phyloP scores from a whole-genome alignment of 2,329 filamentous ascomycete species.

The Daldinia sp. region DNA sequence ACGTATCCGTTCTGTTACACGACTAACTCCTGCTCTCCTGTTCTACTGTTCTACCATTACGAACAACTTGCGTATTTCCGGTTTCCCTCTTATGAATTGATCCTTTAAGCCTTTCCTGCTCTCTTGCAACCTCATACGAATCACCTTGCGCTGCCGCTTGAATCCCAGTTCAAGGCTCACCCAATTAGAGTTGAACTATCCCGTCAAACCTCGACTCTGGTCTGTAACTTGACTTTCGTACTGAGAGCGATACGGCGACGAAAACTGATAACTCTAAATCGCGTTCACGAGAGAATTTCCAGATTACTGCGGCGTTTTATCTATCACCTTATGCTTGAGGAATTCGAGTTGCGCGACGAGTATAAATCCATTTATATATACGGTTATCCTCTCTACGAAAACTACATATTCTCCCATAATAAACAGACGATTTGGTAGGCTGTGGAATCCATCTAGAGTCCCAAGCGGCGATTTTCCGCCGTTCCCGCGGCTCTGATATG shows the following conservation, averaged over 20 bases:
- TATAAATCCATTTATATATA: conserved; percentile 10
- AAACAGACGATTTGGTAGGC: conserved; percentile 2
- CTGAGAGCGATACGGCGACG: not conserved
- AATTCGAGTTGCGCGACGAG: conserved; percentile 17
- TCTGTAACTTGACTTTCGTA: not conserved
- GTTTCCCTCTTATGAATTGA: not conserved
- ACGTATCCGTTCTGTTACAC: conserved; percentile 20
- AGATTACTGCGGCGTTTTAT: not conserved
- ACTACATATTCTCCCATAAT: not conserved
- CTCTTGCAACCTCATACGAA: not conserved
- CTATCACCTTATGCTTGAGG: conserved; percentile 15
- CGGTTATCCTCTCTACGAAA: not conserved
- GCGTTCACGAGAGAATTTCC: not conserved
- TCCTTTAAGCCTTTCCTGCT: not conserved
- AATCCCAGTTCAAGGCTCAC: not conserved
- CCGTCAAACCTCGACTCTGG: conserved; percentile 8
- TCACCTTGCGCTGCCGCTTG: not conserved
- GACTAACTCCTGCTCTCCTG: conserved; percentile 11
- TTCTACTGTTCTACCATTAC: conserved; percentile 1
- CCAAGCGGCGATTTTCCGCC: conserved; percentile 33
- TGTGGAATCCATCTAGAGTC: conserved; percentile 1
- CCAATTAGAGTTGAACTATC: conserved; percentile 12
- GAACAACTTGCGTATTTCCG: not conserved
- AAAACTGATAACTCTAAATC: not conserved
- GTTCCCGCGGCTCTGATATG: conserved; percentile 43